phyloP scores from a whole-genome alignment of 768 basidiomycete genomes.

The Tricholoma sp. region DNA sequence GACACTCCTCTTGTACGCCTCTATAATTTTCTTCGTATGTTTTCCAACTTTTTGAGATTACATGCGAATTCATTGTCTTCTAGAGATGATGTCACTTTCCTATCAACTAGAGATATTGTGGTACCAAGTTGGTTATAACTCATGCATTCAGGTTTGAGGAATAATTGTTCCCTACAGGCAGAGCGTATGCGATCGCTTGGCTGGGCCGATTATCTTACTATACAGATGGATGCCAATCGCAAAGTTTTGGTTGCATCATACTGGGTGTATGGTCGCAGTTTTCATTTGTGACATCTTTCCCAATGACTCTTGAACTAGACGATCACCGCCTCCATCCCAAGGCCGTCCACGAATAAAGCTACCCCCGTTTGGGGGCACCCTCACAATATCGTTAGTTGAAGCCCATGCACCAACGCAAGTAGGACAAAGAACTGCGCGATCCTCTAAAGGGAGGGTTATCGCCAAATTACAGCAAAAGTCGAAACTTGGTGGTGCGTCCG shows the following conservation, averaged over 20 bases:
- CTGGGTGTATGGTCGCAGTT: conserved; percentile 63
- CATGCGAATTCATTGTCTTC: not conserved
- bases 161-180: conserved; percentile 37
- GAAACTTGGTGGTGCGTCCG: conserved; percentile 47
- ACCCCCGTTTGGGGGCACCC: conserved; percentile 63
- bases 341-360: conserved; percentile 37
- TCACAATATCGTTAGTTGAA: conserved; percentile 69
- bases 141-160: conserved; percentile 3
- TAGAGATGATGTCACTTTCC: conserved; percentile 88
- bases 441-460: conserved; percentile 49
- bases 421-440: conserved; percentile 43
- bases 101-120: conserved; percentile 90
- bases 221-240: conserved; percentile 65
- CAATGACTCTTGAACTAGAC: conserved; percentile 14
- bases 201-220: conserved; percentile 74
- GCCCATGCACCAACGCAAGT: conserved; percentile 32
- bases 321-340: conserved; percentile 18
- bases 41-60: not conserved
- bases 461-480: conserved; percentile 60
- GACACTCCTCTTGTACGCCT: conserved; percentile 83
- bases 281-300: not conserved
- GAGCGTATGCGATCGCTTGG: conserved; percentile 76
- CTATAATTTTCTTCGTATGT: conserved; percentile 86
- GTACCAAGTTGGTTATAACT: conserved; percentile 48
- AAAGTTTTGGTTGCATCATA: conserved; percentile 74